Evolutionary conservation across 768 basidiomycete genomes (phyloP).

Genomic region (Boletus sensibilis): DNA sequence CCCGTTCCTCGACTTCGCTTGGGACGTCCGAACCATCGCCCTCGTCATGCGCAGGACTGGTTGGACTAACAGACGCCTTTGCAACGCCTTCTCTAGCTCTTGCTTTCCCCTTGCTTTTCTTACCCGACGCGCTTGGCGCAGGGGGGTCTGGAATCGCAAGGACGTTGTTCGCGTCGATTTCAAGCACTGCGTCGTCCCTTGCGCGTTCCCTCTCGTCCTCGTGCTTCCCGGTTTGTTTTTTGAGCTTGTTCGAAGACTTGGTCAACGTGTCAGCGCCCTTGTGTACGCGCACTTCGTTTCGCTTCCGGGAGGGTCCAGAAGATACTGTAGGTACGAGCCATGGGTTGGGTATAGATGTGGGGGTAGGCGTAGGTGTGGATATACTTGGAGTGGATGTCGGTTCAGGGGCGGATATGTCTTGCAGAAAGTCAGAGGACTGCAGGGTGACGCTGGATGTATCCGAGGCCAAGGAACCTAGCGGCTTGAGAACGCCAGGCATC

Average conservation of each 20-base stretch:
- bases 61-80: slow-evolving; percentile 11
- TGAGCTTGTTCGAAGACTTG: slow-evolving; percentile 74
- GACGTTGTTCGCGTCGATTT: slow-evolving; percentile 51
- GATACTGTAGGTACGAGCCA: slow-evolving; percentile 61
- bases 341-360: slow-evolving; percentile 54
- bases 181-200: slow-evolving; percentile 74
- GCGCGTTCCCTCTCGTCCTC: slow-evolving; percentile 57
- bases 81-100: not conserved
- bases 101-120: slow-evolving; percentile 21
- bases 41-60: not conserved
- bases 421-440: slow-evolving; percentile 54
- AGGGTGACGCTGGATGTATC: slow-evolving; percentile 71
- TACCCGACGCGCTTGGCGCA: not conserved
- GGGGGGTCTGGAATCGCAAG: slow-evolving; percentile 18
- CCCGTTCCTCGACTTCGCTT: slow-evolving; percentile 73
- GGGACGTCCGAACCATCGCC: slow-evolving; percentile 51
- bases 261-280: slow-evolving; percentile 60
- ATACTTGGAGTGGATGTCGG: slow-evolving; percentile 9
- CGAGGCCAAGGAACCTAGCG: slow-evolving; percentile 38
- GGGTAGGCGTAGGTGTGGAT: slow-evolving; percentile 17
- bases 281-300: slow-evolving; percentile 68
- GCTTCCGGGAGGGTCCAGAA: slow-evolving; percentile 58
- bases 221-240: slow-evolving; percentile 59
- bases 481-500: slow-evolving; percentile 7
- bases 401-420: slow-evolving; percentile 26